phyloP scores from a whole-genome alignment of 352 stramenopile species.

The Pythium dissotocum region DNA sequence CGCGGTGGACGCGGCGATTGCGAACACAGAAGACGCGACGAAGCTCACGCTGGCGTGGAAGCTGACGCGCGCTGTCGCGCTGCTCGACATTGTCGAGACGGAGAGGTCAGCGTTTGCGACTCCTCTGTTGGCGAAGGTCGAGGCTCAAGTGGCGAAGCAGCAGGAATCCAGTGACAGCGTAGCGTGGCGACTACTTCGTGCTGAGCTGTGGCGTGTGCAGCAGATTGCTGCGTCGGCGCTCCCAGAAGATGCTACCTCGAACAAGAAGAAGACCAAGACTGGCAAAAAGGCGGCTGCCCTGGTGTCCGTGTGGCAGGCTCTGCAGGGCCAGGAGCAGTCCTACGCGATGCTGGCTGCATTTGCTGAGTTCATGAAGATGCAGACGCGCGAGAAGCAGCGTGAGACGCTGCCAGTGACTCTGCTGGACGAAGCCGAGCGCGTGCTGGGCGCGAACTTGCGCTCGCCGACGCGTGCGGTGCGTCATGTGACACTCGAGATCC shows the following conservation, averaged over 20 bases:
- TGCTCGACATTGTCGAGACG: constrained; percentile 42
- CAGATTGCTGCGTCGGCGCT: constrained; percentile 47
- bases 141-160: constrained; percentile 28
- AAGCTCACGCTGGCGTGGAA: constrained; percentile 69
- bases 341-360: constrained; percentile 65
- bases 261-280: constrained; percentile 24
- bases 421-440: constrained; percentile 35
- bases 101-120: constrained; percentile 47
- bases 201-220: constrained; percentile 71
- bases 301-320: constrained; percentile 29
- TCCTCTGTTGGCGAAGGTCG: constrained; percentile 39
- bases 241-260: constrained; percentile 22
- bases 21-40: constrained; percentile 11
- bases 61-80: constrained; percentile 56
- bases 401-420: constrained; percentile 41
- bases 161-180: constrained; percentile 3
- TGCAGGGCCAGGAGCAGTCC: constrained; percentile 48
- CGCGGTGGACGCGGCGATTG: constrained; percentile 6
- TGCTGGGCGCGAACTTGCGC: constrained; percentile 62
- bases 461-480: constrained; percentile 68
- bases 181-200: constrained; percentile 35
- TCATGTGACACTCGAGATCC: constrained; percentile 66
- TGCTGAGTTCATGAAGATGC: constrained; percentile 63
- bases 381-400: constrained; percentile 44
- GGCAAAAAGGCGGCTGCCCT: background rate